These are phyloP conservation scores for Fusarium brachygibbosum DNA, from an alignment of 2,329 filamentous ascomycete genomes.

Conservation along the genomic window DNA sequence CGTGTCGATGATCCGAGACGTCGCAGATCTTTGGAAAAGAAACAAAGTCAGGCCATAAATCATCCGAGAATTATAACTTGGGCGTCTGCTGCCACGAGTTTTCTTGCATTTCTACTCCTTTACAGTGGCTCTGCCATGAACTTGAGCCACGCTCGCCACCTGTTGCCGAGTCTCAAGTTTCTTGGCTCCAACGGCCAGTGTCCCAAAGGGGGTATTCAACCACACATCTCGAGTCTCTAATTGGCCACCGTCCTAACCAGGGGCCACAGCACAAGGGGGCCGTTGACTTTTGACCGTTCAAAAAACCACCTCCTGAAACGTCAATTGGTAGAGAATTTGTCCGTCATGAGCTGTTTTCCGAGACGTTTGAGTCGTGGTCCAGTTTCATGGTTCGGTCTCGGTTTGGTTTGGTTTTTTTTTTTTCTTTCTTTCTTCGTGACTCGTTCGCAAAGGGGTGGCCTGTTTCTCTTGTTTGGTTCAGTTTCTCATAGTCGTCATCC, in stretches of 20 bases:
- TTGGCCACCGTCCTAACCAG: slow-evolving; percentile 44
- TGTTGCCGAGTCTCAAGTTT: slow-evolving; percentile 37
- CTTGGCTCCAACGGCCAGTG: slow-evolving; percentile 37
- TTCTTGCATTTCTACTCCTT: slow-evolving; percentile 23
- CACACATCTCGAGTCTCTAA: slow-evolving; percentile 25
- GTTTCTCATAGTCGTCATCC: slow-evolving; percentile 6
- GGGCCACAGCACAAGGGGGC: slow-evolving; percentile 34
- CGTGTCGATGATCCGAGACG: slow-evolving; percentile 7
- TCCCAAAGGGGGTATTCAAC: slow-evolving; percentile 49
- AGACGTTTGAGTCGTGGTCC: slow-evolving; percentile 41
- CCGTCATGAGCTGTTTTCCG: slow-evolving; percentile 48
- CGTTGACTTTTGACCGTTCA: slow-evolving; percentile 41
- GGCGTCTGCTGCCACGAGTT: slow-evolving; percentile 31
- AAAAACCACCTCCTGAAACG: slow-evolving; percentile 50
- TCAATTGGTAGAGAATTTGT: slow-evolving; percentile 40
- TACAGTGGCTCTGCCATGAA: slow-evolving; percentile 40
- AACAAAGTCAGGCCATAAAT: slow-evolving; percentile 43
- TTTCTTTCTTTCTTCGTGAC: neutral
- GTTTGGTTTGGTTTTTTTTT: slow-evolving; percentile 31
- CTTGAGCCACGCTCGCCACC: slow-evolving; percentile 33
- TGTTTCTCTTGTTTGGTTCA: slow-evolving; percentile 17
- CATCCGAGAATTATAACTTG: slow-evolving; percentile 27
- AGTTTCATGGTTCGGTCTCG: slow-evolving; percentile 45
- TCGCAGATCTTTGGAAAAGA: slow-evolving; percentile 27
- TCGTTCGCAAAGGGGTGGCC: slow-evolving; percentile 7